These are phyloP conservation scores for Caryopteris hybrid DNA, from an alignment of 305 asterid genomes.

Conservation along the genomic window DNA sequence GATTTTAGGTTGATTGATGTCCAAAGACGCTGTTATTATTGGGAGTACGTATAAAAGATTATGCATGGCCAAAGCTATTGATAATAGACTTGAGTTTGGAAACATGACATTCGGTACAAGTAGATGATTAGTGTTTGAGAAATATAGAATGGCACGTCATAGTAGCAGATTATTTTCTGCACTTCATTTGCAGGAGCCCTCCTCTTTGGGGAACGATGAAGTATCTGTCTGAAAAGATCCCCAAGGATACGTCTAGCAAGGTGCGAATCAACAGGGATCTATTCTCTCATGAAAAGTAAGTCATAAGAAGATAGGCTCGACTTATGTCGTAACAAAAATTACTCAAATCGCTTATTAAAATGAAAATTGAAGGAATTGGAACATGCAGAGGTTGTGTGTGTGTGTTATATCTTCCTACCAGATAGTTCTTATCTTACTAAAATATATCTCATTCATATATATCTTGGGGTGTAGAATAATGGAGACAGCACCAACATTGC, in stretches of 20 bases:
- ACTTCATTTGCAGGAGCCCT: conserved; percentile 57
- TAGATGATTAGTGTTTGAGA: too few species aligned
- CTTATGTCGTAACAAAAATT: too few species aligned
- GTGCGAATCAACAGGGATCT: conserved; percentile 92
- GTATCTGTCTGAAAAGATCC: conserved; percentile 87
- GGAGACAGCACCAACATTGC: conserved; percentile 93
- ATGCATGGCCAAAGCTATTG: neutral
- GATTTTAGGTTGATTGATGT: neutral
- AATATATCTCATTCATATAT: too few species aligned
- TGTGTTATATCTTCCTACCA: neutral
- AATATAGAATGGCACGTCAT: too few species aligned
- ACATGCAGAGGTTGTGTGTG: too few species aligned
- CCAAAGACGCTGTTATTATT: too few species aligned
- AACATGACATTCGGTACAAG: too few species aligned
- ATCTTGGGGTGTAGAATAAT: conserved; percentile 52
- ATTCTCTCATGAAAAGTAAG: conserved; percentile 76
- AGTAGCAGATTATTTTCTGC: neutral
- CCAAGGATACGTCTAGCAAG: conserved; percentile 89
- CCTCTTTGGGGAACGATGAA: conserved; percentile 99
- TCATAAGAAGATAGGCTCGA: too few species aligned
- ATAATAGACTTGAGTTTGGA: too few species aligned
- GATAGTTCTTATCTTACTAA: neutral
- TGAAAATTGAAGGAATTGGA: too few species aligned
- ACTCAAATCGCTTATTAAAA: too few species aligned
- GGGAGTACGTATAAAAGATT: too few species aligned